A percentile compares a stretch with the other conserved stretches of the same genome.
Conservation (phyloP, 176 grass and related monocot species). For the Canna indica region DNA sequence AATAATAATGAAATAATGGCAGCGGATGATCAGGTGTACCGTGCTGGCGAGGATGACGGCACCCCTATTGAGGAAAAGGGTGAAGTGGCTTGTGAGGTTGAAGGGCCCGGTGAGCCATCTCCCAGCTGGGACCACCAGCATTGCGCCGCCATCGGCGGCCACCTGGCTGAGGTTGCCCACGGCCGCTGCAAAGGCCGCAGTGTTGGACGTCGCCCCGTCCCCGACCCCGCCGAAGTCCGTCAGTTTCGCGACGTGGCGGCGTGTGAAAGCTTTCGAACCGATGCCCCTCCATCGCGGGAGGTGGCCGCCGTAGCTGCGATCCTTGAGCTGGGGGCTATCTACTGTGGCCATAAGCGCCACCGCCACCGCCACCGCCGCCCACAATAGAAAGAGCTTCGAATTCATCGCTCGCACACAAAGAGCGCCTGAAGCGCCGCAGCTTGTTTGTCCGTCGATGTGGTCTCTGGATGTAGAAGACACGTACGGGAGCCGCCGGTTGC, state of each 20-base stretch:
- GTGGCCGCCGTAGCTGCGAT: too few species aligned
- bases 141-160: slow-evolving; percentile 45
- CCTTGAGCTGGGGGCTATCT: too few species aligned
- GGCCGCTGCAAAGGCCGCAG: slow-evolving; percentile 60
- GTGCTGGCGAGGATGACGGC: slow-evolving; percentile 75
- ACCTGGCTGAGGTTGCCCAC: slow-evolving; percentile 37
- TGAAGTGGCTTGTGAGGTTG: slow-evolving; percentile 95
- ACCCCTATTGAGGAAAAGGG: slow-evolving; percentile 46
- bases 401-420: too few species aligned
- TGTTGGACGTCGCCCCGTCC: slow-evolving; percentile 64
- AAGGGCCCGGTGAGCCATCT: slow-evolving; percentile 94
- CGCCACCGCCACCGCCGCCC: too few species aligned
- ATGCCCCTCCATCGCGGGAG: too few species aligned
- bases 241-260: slow-evolving; percentile 40
- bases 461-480: too few species aligned
- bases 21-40: slow-evolving; percentile 15
- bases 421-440: too few species aligned
- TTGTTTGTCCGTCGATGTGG: too few species aligned
- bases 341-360: too few species aligned
- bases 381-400: too few species aligned
- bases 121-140: slow-evolving; percentile 60
- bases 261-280: too few species aligned
- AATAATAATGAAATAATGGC: background rate
- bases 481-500: too few species aligned
- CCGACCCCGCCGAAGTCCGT: slow-evolving; percentile 75